A percentile compares a stretch with the other conserved stretches of the same genome.
Evolutionary conservation across 106 monocot species (phyloP).

Genomic region (Acorus gramineus): DNA sequence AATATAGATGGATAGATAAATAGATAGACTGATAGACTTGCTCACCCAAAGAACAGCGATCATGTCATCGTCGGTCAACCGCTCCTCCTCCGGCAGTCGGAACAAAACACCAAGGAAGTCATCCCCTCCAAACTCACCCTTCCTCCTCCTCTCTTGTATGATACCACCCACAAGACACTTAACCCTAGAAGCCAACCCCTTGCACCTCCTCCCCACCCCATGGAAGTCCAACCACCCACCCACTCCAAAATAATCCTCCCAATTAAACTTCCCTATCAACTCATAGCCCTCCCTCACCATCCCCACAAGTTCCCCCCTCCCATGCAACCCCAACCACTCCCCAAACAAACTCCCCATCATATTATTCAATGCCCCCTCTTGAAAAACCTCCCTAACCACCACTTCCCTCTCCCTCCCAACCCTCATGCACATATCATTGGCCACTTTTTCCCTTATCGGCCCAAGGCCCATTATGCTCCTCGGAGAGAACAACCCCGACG

Average conservation of each 20-base stretch:
- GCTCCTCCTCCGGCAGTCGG: conserved; percentile 25
- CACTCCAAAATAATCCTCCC: conserved; percentile 24
- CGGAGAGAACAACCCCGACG: conserved; percentile 41
- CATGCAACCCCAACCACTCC: neutral
- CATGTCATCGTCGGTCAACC: conserved; percentile 28
- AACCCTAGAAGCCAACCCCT: conserved; percentile 20
- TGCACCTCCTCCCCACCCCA: conserved; percentile 36
- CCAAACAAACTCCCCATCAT: conserved; percentile 46
- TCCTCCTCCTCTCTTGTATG: conserved; percentile 22
- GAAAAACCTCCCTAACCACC: conserved; percentile 23
- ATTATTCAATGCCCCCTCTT: conserved; percentile 34
- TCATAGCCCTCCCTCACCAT: conserved; percentile 50
- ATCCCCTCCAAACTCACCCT: conserved; percentile 1
- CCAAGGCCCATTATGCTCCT: conserved; percentile 22
- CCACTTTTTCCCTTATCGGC: conserved; percentile 18
- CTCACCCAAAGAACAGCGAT: conserved; percentile 53
- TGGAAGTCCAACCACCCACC: conserved; percentile 28
- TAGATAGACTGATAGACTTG: neutral
- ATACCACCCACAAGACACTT: conserved; percentile 27
- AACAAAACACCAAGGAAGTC: conserved; percentile 42
- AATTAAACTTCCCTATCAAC: conserved; percentile 36
- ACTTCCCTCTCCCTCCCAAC: conserved; percentile 25
- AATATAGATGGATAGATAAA: conserved; percentile 7
- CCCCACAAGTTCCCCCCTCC: conserved; percentile 15
- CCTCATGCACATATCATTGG: conserved; percentile 9